A percentile compares a stretch with the other conserved stretches of the same genome.
phyloP scores from a whole-genome alignment of 176 grass and related monocot species.

The Juncus inflexus region DNA sequence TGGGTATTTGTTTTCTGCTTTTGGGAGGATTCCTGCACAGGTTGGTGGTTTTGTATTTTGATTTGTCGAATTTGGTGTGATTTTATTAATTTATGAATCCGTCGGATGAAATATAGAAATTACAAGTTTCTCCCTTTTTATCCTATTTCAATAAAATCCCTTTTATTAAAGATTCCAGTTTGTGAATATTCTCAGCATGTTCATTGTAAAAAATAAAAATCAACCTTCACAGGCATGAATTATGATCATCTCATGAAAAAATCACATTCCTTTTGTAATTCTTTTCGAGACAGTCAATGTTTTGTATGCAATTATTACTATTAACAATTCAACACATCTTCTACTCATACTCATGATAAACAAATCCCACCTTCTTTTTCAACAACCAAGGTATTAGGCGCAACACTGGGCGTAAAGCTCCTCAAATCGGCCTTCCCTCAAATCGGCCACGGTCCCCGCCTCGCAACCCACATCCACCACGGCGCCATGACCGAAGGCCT shows the following conservation, averaged over 20 bases:
- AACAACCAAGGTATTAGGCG: slow-evolving; percentile 50
- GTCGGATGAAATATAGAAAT: no score
- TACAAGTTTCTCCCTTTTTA: no score
- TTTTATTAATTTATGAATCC: background rate
- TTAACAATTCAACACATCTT: no score
- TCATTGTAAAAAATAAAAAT: no score
- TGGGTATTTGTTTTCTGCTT: slow-evolving; percentile 57
- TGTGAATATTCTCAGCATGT: background rate
- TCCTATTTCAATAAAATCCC: no score
- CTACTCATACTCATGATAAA: no score
- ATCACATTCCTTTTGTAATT: no score
- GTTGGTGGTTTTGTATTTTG: slow-evolving; percentile 26
- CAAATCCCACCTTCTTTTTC: no score
- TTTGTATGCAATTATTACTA: no score
- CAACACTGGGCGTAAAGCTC: slow-evolving; percentile 55
- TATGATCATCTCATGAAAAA: no score
- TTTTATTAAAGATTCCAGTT: background rate
- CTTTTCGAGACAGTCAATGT: no score
- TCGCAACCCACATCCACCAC: slow-evolving; percentile 61
- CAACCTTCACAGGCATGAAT: no score
- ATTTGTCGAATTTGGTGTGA: background rate
- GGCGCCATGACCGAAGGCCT: slow-evolving; percentile 79
- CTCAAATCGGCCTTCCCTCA: slow-evolving; percentile 55
- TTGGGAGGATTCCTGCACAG: slow-evolving; percentile 84
- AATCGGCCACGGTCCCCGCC: slow-evolving; percentile 65